These are phyloP conservation scores for Balansia obtecta DNA, from an alignment of 2,329 filamentous ascomycete genomes.

Conservation along the genomic window DNA sequence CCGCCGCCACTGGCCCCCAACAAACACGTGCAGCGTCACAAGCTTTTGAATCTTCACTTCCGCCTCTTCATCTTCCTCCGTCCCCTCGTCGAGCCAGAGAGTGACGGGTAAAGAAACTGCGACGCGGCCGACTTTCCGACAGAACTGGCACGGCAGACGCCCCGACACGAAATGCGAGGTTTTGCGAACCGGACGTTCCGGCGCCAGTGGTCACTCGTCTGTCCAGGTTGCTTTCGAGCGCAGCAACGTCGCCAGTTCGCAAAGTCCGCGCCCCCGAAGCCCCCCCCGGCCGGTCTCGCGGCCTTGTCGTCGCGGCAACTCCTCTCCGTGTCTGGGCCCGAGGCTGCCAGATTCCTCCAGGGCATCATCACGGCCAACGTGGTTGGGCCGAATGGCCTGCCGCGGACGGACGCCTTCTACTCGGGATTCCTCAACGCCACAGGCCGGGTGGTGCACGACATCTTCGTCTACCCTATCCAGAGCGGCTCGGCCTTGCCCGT, in stretches of 20 bases:
- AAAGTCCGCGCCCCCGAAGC: slow-evolving; percentile 22
- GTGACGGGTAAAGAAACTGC: too few species aligned
- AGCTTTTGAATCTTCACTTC: not conserved
- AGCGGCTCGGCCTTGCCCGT: slow-evolving; percentile 13
- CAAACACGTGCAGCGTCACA: slow-evolving; percentile 5
- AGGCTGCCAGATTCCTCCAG: slow-evolving; percentile 76
- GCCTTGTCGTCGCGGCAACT: slow-evolving; percentile 62
- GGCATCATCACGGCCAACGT: slow-evolving; percentile 62
- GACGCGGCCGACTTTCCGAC: not conserved
- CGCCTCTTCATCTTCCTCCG: not conserved
- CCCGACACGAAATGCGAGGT: slow-evolving; percentile 1
- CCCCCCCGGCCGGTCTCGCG: slow-evolving; percentile 35
- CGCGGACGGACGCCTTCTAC: slow-evolving; percentile 50
- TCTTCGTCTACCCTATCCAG: slow-evolving; percentile 66
- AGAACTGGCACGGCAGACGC: not conserved
- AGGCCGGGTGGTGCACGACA: slow-evolving; percentile 77
- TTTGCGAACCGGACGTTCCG: slow-evolving; percentile 7
- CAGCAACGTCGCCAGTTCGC: slow-evolving; percentile 21
- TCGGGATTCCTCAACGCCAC: slow-evolving; percentile 75
- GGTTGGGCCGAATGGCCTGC: slow-evolving; percentile 23
- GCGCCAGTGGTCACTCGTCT: slow-evolving; percentile 14
- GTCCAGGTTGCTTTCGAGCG: slow-evolving; percentile 9
- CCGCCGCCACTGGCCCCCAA: not conserved
- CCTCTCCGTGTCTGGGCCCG: slow-evolving; percentile 65
- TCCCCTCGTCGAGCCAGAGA: not conserved